phyloP scores from a whole-genome alignment of 805 yeast species.

The Wickerhamiella brachini region DNA sequence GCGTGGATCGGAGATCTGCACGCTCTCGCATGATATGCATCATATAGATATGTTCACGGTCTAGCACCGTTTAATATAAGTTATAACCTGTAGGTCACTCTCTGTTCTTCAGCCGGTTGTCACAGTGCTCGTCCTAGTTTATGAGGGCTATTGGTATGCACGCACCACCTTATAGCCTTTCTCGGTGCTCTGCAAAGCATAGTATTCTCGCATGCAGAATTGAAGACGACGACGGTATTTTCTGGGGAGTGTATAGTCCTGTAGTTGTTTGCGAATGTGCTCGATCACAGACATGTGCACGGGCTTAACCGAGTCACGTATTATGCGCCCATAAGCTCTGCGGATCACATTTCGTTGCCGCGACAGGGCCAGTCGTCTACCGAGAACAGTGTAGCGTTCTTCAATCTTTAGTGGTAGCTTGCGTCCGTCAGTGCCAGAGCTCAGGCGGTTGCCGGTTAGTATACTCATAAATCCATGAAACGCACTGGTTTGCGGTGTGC shows the following conservation, averaged over 20 bases:
- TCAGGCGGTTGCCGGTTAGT: conserved; percentile 5
- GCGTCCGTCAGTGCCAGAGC: conserved; percentile 12
- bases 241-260: neutral
- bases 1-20: neutral
- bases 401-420: conserved; percentile 11
- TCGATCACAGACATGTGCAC: conserved; percentile 5
- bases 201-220: conserved; percentile 3
- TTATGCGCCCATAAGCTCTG: neutral
- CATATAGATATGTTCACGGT: neutral
- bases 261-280: neutral
- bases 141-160: neutral
- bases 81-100: no score
- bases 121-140: no score
- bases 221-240: conserved; percentile 3
- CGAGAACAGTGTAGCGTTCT: conserved; percentile 3
- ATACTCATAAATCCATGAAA: conserved; percentile 10
- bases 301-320: conserved; percentile 7
- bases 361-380: conserved; percentile 2
- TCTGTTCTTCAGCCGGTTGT: no score
- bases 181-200: conserved; percentile 1
- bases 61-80: no score
- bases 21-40: neutral
- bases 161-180: neutral
- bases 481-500: neutral
- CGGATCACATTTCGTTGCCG: conserved; percentile 6